phyloP scores from a whole-genome alignment of 2,329 filamentous ascomycete genomes.

The Phialocephala sp. region DNA sequence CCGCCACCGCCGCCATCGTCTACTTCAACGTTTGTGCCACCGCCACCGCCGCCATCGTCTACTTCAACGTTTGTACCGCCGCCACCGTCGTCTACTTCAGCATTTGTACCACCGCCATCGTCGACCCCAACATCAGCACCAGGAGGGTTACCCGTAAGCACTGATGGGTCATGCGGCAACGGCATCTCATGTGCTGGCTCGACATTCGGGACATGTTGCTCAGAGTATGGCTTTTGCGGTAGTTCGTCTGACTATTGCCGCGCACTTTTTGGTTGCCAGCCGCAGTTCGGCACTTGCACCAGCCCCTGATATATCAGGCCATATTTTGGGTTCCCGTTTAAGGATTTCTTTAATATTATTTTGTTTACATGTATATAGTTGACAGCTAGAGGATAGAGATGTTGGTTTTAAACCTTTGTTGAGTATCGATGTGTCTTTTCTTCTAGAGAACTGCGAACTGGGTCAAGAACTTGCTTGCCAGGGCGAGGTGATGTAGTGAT shows the following conservation, averaged over 20 bases:
- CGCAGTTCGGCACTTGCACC: conserved; percentile 14
- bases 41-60: neutral
- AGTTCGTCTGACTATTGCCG: conserved; percentile 14
- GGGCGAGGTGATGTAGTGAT: too few species aligned
- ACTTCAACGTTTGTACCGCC: neutral
- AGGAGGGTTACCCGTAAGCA: conserved; percentile 14
- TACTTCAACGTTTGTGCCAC: neutral
- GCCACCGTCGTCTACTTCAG: neutral
- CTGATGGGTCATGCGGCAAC: conserved; percentile 26
- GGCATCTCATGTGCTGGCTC: conserved; percentile 20
- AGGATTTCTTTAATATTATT: too few species aligned
- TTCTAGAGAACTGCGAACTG: too few species aligned
- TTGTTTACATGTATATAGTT: too few species aligned
- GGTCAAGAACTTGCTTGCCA: too few species aligned
- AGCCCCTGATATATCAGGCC: too few species aligned
- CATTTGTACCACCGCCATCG: neutral
- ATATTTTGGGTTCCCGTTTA: too few species aligned
- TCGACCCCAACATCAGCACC: conserved; percentile 5
- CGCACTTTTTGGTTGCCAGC: conserved; percentile 12
- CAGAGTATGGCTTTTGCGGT: conserved; percentile 22
- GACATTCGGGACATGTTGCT: conserved; percentile 27
- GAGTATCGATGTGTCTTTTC: too few species aligned
- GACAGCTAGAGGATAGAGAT: too few species aligned
- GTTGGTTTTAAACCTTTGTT: too few species aligned
- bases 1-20: neutral